Conservation (phyloP, 352 stramenopile genomes). For the Globisporangium cylindrosporum region DNA sequence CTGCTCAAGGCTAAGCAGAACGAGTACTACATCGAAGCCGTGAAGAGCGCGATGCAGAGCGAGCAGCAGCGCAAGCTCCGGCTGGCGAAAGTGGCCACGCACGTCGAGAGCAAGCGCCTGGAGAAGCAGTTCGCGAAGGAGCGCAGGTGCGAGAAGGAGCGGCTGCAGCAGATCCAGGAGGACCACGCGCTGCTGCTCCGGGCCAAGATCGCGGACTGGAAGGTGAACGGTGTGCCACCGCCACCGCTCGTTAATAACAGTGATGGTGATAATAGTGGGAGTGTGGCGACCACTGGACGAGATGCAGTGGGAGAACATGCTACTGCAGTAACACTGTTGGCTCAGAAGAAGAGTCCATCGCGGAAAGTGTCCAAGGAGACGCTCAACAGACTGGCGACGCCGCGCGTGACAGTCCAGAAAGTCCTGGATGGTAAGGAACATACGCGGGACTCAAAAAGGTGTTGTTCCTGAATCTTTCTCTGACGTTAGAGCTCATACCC, state of each 20-base stretch:
- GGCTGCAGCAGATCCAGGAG: constrained; percentile 56
- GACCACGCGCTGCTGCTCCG: constrained; percentile 51
- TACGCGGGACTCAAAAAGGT: not conserved
- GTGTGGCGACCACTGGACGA: not conserved
- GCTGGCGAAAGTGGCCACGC: constrained; percentile 33
- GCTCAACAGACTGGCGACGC: constrained; percentile 40
- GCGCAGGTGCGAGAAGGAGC: constrained; percentile 41
- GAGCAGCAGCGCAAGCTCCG: constrained; percentile 48
- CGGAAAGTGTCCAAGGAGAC: constrained; percentile 39
- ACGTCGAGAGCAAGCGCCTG: constrained; percentile 41
- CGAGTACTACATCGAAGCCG: constrained; percentile 50
- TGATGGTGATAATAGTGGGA: not conserved
- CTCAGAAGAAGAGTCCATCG: constrained; percentile 22
- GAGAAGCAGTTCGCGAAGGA: constrained; percentile 57
- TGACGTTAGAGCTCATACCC: not conserved
- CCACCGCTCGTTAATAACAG: not conserved
- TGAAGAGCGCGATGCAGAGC: constrained; percentile 49
- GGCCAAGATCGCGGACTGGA: constrained; percentile 57
- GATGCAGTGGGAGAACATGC: not conserved
- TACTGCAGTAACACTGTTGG: not conserved
- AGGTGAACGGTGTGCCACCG: constrained; percentile 23
- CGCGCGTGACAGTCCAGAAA: constrained; percentile 22
- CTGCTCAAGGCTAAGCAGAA: constrained; percentile 13
- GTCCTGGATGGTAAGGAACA: constrained; percentile 3
- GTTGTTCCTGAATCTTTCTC: too few relatives aligned